Percentiles rank a stretch among this genome's conserved stretches.
These are phyloP conservation scores for Pholiota molesta DNA, from an alignment of 768 basidiomycete species.

Conservation along the genomic window DNA sequence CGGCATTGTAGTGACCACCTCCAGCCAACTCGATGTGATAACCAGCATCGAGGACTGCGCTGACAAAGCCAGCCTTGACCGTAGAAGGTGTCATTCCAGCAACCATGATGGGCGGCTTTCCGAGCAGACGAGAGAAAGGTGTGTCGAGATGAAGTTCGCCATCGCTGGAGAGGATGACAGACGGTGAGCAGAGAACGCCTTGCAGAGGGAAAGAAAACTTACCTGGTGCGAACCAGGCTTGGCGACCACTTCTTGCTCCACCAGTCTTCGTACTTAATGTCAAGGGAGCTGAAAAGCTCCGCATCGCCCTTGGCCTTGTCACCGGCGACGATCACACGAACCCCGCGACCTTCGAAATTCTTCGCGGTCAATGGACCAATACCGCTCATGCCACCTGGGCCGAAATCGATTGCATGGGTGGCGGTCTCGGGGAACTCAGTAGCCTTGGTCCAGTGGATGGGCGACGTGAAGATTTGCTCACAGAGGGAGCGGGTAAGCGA, in stretches of 20 bases:
- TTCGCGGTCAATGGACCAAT: slow-evolving; percentile 90
- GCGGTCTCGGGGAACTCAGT: slow-evolving; percentile 88
- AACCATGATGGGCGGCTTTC: slow-evolving; percentile 99
- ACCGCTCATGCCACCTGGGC: slow-evolving; percentile 91
- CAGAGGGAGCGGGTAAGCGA: slow-evolving; percentile 88
- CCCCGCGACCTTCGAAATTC: slow-evolving; percentile 91
- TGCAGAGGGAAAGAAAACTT: slow-evolving; percentile 23
- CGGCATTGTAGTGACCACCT: slow-evolving; percentile 94
- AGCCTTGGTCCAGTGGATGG: slow-evolving; percentile 93
- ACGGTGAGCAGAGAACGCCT: slow-evolving; percentile 6
- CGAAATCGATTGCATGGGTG: slow-evolving; percentile 96
- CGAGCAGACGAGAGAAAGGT: slow-evolving; percentile 92
- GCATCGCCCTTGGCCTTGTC: slow-evolving; percentile 88
- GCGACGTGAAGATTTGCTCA: slow-evolving; percentile 90
- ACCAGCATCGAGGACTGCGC: slow-evolving; percentile 89
- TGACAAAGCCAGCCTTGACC: slow-evolving; percentile 93
- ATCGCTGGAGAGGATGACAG: slow-evolving; percentile 57
- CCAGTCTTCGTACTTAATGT: slow-evolving; percentile 78
- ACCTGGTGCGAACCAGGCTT: slow-evolving; percentile 87
- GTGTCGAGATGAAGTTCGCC: slow-evolving; percentile 94
- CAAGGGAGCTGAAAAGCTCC: slow-evolving; percentile 74
- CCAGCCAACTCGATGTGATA: slow-evolving; percentile 98
- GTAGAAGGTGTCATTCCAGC: slow-evolving; percentile 99
- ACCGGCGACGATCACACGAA: slow-evolving; percentile 88
- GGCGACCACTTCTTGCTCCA: slow-evolving; percentile 93